phyloP scores from a whole-genome alignment of 2,329 filamentous ascomycete genomes.

The Claviceps pazoutovae region DNA sequence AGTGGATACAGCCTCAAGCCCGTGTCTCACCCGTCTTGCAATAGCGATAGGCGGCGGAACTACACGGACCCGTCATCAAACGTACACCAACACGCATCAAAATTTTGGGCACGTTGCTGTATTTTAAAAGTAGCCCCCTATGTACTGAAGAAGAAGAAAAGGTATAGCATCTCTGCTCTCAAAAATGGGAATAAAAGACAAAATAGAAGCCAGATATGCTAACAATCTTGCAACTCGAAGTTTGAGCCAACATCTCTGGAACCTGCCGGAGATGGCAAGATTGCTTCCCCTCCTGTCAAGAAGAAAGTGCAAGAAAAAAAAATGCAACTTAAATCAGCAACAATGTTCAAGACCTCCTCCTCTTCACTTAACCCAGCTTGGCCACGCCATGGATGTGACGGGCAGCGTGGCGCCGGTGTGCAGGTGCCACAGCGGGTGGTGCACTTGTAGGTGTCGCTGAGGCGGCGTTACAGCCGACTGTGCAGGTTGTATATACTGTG shows the following conservation, averaged over 20 bases:
- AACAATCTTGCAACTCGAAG: constrained; percentile 19
- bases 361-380: constrained; percentile 12
- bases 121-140: constrained; percentile 16
- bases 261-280: constrained; percentile 21
- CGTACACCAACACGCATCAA: not conserved
- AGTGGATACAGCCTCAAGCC: not conserved
- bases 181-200: constrained; percentile 7
- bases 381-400: constrained; percentile 27
- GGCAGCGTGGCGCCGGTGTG: constrained; percentile 15
- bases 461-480: constrained; percentile 22
- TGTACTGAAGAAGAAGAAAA: constrained; percentile 16
- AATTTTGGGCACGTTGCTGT: constrained; percentile 5
- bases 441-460: not conserved
- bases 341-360: constrained; percentile 5
- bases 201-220: constrained; percentile 20
- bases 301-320: constrained; percentile 4
- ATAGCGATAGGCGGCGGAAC: not conserved
- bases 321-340: constrained; percentile 6
- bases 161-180: constrained; percentile 19
- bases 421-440: constrained; percentile 8
- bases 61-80: not conserved
- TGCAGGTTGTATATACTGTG: constrained; percentile 33
- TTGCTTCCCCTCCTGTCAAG: constrained; percentile 3
- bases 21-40: not conserved
- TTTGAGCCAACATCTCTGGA: constrained; percentile 17